Conservation (phyloP, 192 early-diverging fungal species). For the Linnemannia exigua region DNA sequence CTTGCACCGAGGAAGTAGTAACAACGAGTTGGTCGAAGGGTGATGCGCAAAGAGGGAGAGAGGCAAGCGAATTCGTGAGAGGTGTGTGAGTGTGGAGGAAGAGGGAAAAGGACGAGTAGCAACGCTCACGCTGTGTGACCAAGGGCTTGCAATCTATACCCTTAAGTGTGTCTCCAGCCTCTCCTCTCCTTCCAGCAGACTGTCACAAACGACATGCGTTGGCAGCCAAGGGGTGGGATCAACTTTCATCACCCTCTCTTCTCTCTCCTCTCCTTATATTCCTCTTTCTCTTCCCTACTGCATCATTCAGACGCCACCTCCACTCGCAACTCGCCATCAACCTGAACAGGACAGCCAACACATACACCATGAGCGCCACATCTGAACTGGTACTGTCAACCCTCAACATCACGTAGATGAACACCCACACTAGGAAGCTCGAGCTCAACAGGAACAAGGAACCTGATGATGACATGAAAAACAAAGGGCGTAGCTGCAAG, state of each 20-base stretch:
- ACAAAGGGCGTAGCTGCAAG: not conserved
- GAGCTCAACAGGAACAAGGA: not conserved
- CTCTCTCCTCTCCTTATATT: not conserved
- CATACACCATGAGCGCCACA: conserved; percentile 15
- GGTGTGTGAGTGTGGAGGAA: not conserved
- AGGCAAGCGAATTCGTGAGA: not conserved
- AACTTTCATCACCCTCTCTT: not conserved
- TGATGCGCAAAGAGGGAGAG: not conserved
- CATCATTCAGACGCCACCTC: not conserved
- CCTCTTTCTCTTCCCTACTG: not conserved
- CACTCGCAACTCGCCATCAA: not conserved
- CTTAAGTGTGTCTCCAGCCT: not conserved
- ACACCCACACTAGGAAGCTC: not conserved
- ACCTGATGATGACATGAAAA: not conserved
- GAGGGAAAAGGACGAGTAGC: not conserved
- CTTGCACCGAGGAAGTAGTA: not conserved
- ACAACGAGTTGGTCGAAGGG: not conserved
- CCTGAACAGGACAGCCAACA: not conserved
- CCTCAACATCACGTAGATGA: not conserved
- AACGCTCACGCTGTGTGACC: not conserved
- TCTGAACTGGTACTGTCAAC: conserved; percentile 24
- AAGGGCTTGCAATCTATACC: not conserved
- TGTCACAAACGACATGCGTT: not conserved
- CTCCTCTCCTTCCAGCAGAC: too few species aligned
- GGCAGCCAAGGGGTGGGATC: not conserved